These are phyloP conservation scores for Suillus plorans DNA, from an alignment of 768 basidiomycete species.

Conservation along the genomic window DNA sequence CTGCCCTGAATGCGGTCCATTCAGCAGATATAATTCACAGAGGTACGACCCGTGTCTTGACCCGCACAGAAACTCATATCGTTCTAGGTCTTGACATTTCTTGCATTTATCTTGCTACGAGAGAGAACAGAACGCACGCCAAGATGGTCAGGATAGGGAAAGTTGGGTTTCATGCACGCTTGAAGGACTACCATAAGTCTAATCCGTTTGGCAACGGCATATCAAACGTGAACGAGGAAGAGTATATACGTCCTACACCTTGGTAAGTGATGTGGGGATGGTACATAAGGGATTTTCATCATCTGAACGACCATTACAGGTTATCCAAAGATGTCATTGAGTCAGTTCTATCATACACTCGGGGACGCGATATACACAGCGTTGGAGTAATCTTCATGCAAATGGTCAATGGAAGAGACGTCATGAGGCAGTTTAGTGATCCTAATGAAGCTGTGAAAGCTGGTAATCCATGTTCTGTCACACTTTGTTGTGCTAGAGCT, in stretches of 20 bases:
- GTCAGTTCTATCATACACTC: slow-evolving; percentile 75
- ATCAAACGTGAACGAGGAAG: slow-evolving; percentile 18
- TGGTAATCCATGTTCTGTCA: slow-evolving; percentile 38
- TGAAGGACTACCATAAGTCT: slow-evolving; percentile 82
- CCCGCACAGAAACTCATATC: slow-evolving; percentile 1
- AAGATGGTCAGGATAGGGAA: slow-evolving; percentile 76
- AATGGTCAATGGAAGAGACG: slow-evolving; percentile 81
- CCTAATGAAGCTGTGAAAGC: slow-evolving; percentile 57
- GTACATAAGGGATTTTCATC: neutral
- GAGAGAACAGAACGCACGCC: slow-evolving; percentile 48
- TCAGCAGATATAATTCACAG: slow-evolving; percentile 67
- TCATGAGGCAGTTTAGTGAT: slow-evolving; percentile 52
- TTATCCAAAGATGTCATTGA: slow-evolving; percentile 76
- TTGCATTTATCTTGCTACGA: slow-evolving; percentile 59
- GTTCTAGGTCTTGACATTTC: slow-evolving; percentile 53
- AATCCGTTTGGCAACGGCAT: slow-evolving; percentile 61
- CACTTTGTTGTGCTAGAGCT: neutral
- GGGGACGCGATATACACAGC: slow-evolving; percentile 78
- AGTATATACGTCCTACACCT: slow-evolving; percentile 27
- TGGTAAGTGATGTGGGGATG: slow-evolving; percentile 18
- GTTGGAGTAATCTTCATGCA: slow-evolving; percentile 79
- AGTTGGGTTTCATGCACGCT: slow-evolving; percentile 65
- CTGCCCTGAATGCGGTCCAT: slow-evolving; percentile 68
- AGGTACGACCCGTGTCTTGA: slow-evolving; percentile 35
- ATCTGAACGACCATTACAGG: slow-evolving; percentile 39